Conservation (phyloP, 2,329 filamentous ascomycete genomes). For the Xylariales sp. region DNA sequence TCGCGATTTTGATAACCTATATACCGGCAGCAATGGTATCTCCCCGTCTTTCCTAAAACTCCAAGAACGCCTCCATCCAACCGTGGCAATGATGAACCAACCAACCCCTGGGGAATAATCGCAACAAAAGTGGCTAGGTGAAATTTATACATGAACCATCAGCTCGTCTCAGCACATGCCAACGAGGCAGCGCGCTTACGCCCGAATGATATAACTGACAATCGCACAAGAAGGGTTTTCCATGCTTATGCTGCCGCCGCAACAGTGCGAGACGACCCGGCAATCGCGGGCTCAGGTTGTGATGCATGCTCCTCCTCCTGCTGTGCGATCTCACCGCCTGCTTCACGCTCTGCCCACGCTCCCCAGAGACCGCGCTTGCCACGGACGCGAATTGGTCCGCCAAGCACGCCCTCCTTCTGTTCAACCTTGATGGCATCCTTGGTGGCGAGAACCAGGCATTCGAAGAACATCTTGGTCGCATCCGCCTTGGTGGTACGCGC, state of each 20-base stretch:
- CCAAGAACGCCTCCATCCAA: conserved; percentile 24
- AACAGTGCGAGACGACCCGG: conserved; percentile 23
- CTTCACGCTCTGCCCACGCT: conserved; percentile 81
- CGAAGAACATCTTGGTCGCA: conserved; percentile 99
- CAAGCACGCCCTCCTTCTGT: conserved; percentile 68
- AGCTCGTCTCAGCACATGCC: conserved; percentile 15
- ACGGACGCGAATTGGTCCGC: conserved; percentile 75
- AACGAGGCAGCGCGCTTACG: no score
- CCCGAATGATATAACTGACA: no score
- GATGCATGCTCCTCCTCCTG: conserved; percentile 39
- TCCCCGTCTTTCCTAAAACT: conserved; percentile 19
- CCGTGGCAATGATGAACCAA: conserved; percentile 14
- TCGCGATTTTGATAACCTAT: conserved; percentile 21
- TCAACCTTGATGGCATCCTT: conserved; percentile 98
- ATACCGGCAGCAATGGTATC: conserved; percentile 28
- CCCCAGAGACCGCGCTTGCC: conserved; percentile 97
- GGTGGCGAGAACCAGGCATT: conserved; percentile 89
- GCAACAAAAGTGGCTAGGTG: conserved; percentile 17
- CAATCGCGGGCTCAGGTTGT: conserved; percentile 28
- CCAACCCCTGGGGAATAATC: conserved; percentile 15
- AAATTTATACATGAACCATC: conserved; percentile 29
- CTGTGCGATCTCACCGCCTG: conserved; percentile 56
- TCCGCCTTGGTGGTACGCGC: conserved; percentile 76
- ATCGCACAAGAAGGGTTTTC: no score
- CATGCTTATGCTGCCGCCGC: conserved; percentile 25